Base-by-base conservation (phyloP, 164 flowering plant genomes). In the Vitis rupestris region DNA sequence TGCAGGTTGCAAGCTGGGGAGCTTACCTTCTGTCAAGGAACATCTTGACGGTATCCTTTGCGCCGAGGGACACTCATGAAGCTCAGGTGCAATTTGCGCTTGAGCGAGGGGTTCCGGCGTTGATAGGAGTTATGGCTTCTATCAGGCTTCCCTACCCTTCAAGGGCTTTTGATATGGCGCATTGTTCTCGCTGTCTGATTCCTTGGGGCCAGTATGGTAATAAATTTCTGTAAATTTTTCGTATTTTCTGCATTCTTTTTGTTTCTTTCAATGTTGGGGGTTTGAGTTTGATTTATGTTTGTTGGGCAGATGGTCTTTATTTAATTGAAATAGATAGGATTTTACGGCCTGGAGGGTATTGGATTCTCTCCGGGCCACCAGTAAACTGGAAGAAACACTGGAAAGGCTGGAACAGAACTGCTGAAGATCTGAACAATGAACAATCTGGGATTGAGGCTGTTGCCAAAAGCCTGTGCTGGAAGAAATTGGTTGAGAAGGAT, bases 81-180 rank as follows among this genome's bases (percentile, higher is more conserved):
- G 94, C 98, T 3, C 99, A 95, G 51, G 97, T 95, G 4, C 99
- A 95, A 58, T 93, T 95, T 58, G 98, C 99, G 1, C 87, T 95
- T 0, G 99, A 96, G 70, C 81, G 99, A 23, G 99, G 99, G 31
- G 88, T 92, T 8, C 99, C 99, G 4, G 99, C 99, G n/a, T 72
- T 96, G 85, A 83, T 93, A 14, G 99, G 97, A 12, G 73, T 96
- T 9, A 62, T 96, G 1, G 92, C 97, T 58, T 77, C 97, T n/a
- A 76, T 71, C 2, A 78, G 97, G 72, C 93, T 92, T 30, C 99
- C 98, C 44, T 96, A 89, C 76, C 99, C 99, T 11, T 82, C 98
- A 0, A 79, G 95, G 60, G 87, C 98, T 10, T 95, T 95, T 61
- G 98, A 95, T 82, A 83, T 95, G 89, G 97, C 98, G 50, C 99